Percentiles rank a stretch among this genome's conserved stretches.
phyloP scores from a whole-genome alignment of 2,329 filamentous ascomycete species.

The Talaromyces sp. region DNA sequence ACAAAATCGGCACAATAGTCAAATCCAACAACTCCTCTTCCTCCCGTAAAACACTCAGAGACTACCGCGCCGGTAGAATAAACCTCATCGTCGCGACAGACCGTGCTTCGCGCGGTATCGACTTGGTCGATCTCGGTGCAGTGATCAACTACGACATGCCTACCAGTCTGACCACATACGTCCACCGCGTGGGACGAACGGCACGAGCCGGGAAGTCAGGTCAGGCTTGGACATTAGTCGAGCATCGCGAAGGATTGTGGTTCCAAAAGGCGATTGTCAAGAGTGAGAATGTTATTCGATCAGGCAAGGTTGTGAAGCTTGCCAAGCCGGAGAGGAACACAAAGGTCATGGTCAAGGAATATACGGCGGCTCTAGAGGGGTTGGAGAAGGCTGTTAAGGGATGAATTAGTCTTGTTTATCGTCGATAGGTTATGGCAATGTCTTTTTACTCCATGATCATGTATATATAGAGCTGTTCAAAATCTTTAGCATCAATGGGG shows the following conservation, averaged over 20 bases:
- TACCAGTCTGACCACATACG: constrained; percentile 72
- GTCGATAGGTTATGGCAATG: not conserved
- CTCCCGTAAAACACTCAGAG: constrained; percentile 63
- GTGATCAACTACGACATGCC: constrained; percentile 95
- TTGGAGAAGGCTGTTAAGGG: constrained; percentile 37
- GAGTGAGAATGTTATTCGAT: constrained; percentile 33
- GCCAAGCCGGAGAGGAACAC: constrained; percentile 29
- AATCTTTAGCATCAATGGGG: not conserved
- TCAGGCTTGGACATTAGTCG: constrained; percentile 80
- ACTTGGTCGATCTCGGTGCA: constrained; percentile 72
- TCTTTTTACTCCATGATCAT: not conserved
- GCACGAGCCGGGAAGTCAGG: constrained; percentile 74
- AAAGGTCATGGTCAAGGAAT: constrained; percentile 28
- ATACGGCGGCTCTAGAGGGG: constrained; percentile 33
- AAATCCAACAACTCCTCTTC: constrained; percentile 71
- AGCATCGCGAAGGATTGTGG: constrained; percentile 79
- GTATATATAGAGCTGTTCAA: not conserved
- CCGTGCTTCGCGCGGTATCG: constrained; percentile 85
- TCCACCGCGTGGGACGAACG: constrained; percentile 88
- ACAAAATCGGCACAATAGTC: constrained; percentile 65
- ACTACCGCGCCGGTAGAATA: constrained; percentile 61
- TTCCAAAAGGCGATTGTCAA: constrained; percentile 81
- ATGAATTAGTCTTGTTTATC: not conserved
- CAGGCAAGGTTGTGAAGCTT: constrained; percentile 27
- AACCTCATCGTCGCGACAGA: constrained; percentile 85